Conservation (phyloP, 1,139 yeast species). For the Geotrichum australiense region DNA sequence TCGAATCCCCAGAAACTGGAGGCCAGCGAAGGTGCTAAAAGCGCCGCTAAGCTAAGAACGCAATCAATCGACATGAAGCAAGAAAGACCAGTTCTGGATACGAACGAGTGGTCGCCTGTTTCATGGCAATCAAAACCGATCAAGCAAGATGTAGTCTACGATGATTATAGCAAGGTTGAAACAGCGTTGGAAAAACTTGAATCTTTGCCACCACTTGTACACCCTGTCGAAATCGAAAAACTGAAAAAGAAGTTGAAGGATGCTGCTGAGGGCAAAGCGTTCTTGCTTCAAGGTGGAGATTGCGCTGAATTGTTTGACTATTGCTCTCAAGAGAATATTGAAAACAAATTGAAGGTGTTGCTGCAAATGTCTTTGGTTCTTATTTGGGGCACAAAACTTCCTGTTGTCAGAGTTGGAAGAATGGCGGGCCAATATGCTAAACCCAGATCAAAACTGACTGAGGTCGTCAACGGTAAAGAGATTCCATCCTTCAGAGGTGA, state of each 20-base stretch:
- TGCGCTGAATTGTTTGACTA: conserved; percentile 42
- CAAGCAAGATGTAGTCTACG: conserved; percentile 40
- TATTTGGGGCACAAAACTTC: conserved; percentile 38
- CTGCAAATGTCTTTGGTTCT: conserved; percentile 41
- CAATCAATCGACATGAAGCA: conserved; percentile 27
- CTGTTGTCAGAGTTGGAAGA: conserved; percentile 39
- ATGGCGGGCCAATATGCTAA: conserved; percentile 44
- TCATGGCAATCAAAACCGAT: conserved; percentile 41
- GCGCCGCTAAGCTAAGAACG: conserved; percentile 37
- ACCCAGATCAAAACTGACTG: conserved; percentile 40
- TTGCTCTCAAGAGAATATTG: conserved; percentile 38
- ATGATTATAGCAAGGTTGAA: conserved; percentile 34
- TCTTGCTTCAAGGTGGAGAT: conserved; percentile 42
- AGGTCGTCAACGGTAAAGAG: conserved; percentile 37
- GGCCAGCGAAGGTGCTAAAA: conserved; percentile 35
- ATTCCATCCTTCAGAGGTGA: conserved; percentile 41
- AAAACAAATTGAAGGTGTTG: conserved; percentile 38
- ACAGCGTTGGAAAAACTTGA: conserved; percentile 38
- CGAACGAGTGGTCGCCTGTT: conserved; percentile 35
- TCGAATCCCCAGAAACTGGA: conserved; percentile 33
- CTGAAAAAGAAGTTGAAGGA: conserved; percentile 33
- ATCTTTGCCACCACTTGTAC: conserved; percentile 39
- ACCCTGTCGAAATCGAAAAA: conserved; percentile 35
- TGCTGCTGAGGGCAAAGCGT: conserved; percentile 40
- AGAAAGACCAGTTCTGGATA: conserved; percentile 7